Conservation (phyloP, 2,329 filamentous ascomycete species). For the Calycina herbarum region DNA sequence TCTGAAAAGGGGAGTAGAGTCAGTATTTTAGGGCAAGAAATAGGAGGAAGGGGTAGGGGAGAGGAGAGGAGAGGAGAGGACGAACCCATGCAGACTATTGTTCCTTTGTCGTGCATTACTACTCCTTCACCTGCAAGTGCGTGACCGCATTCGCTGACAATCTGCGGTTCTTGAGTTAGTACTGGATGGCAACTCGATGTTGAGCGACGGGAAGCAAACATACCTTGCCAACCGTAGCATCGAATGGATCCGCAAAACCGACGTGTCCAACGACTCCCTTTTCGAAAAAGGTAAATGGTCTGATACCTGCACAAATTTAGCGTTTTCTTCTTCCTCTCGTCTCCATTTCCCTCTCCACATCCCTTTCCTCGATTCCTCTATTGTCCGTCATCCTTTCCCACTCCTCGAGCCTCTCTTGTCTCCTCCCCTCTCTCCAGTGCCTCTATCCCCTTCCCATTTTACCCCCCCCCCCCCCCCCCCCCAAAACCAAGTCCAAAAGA, state of each 20-base stretch:
- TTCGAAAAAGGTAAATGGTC: slow-evolving; percentile 96
- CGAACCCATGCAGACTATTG: slow-evolving; percentile 87
- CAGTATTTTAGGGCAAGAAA: background rate
- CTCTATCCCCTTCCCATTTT: background rate
- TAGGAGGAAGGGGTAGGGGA: too few relatives aligned
- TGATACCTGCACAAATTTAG: slow-evolving; percentile 51
- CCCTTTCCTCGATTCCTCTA: background rate
- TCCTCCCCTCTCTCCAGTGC: too few relatives aligned
- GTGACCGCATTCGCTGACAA: slow-evolving; percentile 75
- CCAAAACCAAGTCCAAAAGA: background rate
- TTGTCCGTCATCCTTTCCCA: too few relatives aligned
- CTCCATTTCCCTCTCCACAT: background rate
- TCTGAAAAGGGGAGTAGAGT: slow-evolving; percentile 52
- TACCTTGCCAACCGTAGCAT: slow-evolving; percentile 66
- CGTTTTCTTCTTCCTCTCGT: too few relatives aligned
- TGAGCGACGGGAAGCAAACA: background rate
- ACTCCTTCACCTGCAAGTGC: slow-evolving; percentile 81
- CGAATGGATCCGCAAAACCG: slow-evolving; percentile 94
- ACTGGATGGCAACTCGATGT: background rate
- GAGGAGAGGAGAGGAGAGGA: slow-evolving; percentile 21
- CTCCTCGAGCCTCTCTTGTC: too few relatives aligned
- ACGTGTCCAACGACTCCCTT: slow-evolving; percentile 90
- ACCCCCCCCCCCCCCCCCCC: background rate
- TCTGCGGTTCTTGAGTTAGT: slow-evolving; percentile 28
- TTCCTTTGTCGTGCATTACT: slow-evolving; percentile 78